phyloP scores from a whole-genome alignment of 2,329 filamentous ascomycete genomes.

The Pyrenochaeta sp. region DNA sequence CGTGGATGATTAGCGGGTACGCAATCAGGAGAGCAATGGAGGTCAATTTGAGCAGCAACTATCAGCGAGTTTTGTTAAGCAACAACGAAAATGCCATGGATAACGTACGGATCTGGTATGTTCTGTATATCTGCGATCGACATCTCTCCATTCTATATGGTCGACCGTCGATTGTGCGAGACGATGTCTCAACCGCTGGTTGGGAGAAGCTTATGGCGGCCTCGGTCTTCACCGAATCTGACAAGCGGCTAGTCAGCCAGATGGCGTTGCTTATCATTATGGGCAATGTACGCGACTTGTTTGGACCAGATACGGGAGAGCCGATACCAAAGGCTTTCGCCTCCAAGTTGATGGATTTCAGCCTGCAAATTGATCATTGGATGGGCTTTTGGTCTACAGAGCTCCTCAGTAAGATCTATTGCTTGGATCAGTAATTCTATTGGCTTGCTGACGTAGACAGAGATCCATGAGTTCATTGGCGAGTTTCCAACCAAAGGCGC shows the following conservation, averaged over 20 bases:
- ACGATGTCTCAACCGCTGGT: conserved; percentile 65
- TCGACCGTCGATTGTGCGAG: conserved; percentile 65
- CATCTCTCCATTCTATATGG: conserved; percentile 71
- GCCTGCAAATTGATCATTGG: conserved; percentile 59
- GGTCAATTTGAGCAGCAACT: conserved; percentile 56
- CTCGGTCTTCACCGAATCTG: conserved; percentile 61
- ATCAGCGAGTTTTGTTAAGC: conserved; percentile 51
- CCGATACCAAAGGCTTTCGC: conserved; percentile 61
- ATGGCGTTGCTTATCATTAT: conserved; percentile 67
- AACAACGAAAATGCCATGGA: conserved; percentile 59
- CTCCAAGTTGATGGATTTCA: conserved; percentile 57
- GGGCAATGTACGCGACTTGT: conserved; percentile 62
- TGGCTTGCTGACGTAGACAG: conserved; percentile 35
- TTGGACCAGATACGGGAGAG: conserved; percentile 64
- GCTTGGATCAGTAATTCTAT: background rate
- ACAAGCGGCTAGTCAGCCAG: conserved; percentile 66
- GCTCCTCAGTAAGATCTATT: conserved; percentile 47
- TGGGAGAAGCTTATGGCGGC: conserved; percentile 65
- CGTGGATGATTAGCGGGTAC: conserved; percentile 68
- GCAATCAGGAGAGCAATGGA: conserved; percentile 61
- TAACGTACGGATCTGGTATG: conserved; percentile 67
- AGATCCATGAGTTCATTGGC: conserved; percentile 57
- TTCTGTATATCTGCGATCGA: conserved; percentile 69
- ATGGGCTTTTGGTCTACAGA: conserved; percentile 58
- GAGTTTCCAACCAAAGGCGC: conserved; percentile 61